Evolutionary conservation across 1,139 yeast genomes (phyloP), one percentile per base, ranked within the genome.

Genomic region (Taphrina flavorubra): DNA sequence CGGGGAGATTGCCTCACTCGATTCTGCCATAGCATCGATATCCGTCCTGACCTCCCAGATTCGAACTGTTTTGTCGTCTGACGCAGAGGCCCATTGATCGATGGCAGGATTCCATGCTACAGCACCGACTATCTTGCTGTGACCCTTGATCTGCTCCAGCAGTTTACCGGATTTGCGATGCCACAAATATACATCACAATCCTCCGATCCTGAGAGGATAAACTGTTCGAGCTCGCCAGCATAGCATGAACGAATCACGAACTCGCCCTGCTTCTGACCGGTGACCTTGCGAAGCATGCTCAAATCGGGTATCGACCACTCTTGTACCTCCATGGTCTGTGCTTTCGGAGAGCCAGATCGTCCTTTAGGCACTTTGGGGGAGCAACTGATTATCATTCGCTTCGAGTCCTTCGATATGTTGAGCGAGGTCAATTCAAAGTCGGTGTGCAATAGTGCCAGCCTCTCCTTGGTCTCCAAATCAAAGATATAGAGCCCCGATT

Each of bases 131-230:
- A 87, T 81, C 0, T 86, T 86, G 16, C 78, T 78, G 75, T 94
- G 98, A 0, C 89, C 97, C 8, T 83, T 78, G 47, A 87, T 74
- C 1, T 82, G 83, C 11, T 87, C 87, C 2, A 92, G 79, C 39
- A 91, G 81, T 70, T 88, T 87, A 5, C 96, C 94, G 31, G 87
- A 86, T 68, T 83, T 83, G 51, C 89, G 81, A 74, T 90, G 90
- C 97, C 97, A 92, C 6, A 92, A 80, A 77, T 87, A 91, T 4
- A 91, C 83, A 34, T 47, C 40, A 34, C 51, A 42, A 20, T 56
- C 56, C 53, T 89, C 95, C 59, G 95, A 87, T 0, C 97, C 97
- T 73, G 92, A 86, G 18, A 89, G 79, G 0, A 91, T 85, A 65
- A 90, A 80, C 72, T 87, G 87, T 74, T 89, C 96, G 70, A 85